Conservation (phyloP, 257 asterid species). For the Leptodermis oblonga region DNA sequence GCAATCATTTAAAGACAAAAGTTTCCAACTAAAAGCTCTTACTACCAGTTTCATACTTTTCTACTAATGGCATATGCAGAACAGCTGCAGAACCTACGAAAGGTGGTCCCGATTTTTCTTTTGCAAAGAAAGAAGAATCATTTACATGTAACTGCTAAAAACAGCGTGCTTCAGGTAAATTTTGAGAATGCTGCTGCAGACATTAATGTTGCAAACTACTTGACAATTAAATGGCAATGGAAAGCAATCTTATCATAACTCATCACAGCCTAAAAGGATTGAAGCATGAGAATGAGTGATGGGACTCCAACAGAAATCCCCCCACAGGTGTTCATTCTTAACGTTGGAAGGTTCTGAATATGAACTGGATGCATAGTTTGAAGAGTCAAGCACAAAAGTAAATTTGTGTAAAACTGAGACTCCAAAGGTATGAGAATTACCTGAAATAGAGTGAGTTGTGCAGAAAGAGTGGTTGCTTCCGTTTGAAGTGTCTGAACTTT, state of each 20-base stretch:
- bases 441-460: constrained; percentile 76
- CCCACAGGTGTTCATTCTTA: neutral
- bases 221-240: neutral
- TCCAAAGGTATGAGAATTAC: constrained; percentile 23
- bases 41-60: neutral
- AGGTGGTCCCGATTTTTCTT: neutral
- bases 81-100: neutral
- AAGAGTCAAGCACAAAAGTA: no score
- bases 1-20: neutral
- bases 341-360: neutral
- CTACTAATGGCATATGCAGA: no score
- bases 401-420: neutral
- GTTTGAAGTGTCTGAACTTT: constrained; percentile 96
- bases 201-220: neutral
- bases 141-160: neutral
- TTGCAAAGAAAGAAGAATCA: neutral
- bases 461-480: constrained; percentile 87
- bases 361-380: no score
- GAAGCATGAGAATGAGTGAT: neutral
- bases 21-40: neutral
- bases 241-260: neutral
- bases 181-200: neutral
- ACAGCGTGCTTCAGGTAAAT: neutral
- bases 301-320: neutral
- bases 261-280: neutral